Percentiles rank a stretch among this genome's conserved stretches.
Evolutionary conservation across 345 rosid genomes (phyloP).

Genomic region (Eucalyptus microcorys): DNA sequence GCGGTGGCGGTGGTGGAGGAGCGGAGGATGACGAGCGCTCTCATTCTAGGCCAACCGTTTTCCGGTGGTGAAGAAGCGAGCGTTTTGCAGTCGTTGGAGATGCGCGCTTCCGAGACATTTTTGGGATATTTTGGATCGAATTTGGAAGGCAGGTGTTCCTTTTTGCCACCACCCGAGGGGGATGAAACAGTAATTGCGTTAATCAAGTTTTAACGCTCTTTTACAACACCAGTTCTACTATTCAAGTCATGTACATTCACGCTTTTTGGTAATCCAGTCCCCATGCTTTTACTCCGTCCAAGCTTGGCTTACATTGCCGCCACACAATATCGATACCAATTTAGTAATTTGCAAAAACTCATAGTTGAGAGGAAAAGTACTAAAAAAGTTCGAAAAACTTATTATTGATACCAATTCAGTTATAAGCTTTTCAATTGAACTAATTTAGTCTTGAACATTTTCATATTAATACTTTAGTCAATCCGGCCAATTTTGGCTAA

Average conservation of each 20-base stretch:
- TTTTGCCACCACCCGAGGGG: neutral
- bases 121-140: conserved; percentile 25
- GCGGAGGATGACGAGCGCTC: conserved; percentile 43
- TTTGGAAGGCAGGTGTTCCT: conserved; percentile 49
- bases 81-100: neutral
- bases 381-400: no score
- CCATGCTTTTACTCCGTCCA: neutral
- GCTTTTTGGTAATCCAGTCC: neutral
- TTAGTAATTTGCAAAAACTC: neutral
- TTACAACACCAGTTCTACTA: neutral
- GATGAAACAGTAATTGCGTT: neutral
- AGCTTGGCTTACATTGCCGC: neutral
- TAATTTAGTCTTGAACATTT: no score
- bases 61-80: conserved; percentile 1
- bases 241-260: neutral
- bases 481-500: rapidly evolving
- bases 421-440: no score
- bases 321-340: no score
- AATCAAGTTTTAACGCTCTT: no score
- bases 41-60: conserved; percentile 40
- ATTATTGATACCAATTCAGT: no score
- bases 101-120: neutral
- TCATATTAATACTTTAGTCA: rapidly evolving
- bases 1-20: conserved; percentile 8
- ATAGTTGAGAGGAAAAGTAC: no score